Conservation (phyloP, 2,329 filamentous ascomycete species). For the Pestalotiopsis sp. region DNA sequence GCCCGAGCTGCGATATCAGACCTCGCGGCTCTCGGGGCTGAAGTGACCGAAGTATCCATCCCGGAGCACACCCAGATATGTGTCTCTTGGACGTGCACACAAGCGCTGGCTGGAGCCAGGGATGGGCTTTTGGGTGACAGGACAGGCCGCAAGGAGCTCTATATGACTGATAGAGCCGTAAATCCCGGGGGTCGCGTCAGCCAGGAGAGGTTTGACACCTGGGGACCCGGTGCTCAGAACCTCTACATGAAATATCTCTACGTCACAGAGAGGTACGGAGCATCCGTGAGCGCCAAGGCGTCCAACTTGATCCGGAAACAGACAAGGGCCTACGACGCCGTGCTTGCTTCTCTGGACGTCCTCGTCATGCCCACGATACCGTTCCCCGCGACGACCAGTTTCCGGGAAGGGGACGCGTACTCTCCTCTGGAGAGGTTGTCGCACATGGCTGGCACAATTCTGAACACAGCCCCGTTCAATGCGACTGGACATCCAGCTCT, state of each 20-base stretch:
- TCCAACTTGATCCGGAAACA: conserved; percentile 26
- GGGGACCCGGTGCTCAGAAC: conserved; percentile 14
- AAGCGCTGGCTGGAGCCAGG: conserved; percentile 8
- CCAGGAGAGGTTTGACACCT: background rate
- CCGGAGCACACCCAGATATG: conserved; percentile 28
- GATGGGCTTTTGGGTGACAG: conserved; percentile 4
- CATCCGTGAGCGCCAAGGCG: conserved; percentile 22
- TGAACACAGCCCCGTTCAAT: background rate
- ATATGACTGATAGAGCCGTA: conserved; percentile 7
- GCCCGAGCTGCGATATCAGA: conserved; percentile 28
- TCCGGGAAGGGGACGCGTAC: background rate
- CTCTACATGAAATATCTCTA: conserved; percentile 27
- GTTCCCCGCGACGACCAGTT: conserved; percentile 22
- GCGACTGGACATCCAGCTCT: conserved; percentile 29
- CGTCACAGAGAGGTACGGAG: conserved; percentile 25
- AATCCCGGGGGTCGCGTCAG: background rate
- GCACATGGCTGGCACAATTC: background rate
- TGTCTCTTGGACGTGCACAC: conserved; percentile 19
- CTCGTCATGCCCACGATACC: conserved; percentile 30
- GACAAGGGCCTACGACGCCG: conserved; percentile 26
- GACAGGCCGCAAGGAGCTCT: background rate
- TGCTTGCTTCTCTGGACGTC: conserved; percentile 26
- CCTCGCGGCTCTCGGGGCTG: conserved; percentile 29
- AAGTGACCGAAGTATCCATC: conserved; percentile 29
- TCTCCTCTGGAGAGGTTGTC: background rate